Percentiles rank a stretch among this genome's conserved stretches.
These are phyloP conservation scores for Eremothecium coryli DNA, from an alignment of 1,139 yeast genomes.

Conservation along the genomic window DNA sequence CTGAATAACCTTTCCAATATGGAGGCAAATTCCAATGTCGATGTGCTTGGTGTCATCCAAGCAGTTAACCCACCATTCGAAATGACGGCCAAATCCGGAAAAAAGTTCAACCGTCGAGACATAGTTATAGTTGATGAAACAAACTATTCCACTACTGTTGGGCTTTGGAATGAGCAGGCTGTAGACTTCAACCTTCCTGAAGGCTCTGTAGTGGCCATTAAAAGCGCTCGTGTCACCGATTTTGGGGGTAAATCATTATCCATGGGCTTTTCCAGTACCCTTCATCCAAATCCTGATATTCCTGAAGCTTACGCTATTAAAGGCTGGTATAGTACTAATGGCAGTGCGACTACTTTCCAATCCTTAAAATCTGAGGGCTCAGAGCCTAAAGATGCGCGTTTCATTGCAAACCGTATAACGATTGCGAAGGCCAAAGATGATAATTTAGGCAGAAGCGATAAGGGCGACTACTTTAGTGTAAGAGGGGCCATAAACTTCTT, in stretches of 20 bases:
- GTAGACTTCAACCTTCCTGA: conserved; percentile 60
- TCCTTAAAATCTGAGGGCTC: conserved; percentile 43
- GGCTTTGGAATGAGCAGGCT: conserved; percentile 89
- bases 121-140: conserved; percentile 79
- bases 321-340: conserved; percentile 91
- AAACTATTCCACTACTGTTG: conserved; percentile 64
- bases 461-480: conserved; percentile 66
- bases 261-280: conserved; percentile 67
- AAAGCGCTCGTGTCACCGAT: conserved; percentile 84
- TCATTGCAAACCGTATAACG: conserved; percentile 47
- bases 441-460: conserved; percentile 63
- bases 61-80: conserved; percentile 66
- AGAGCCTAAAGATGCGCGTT: conserved; percentile 22
- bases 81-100: conserved; percentile 88
- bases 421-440: conserved; percentile 60
- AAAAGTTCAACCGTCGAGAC: conserved; percentile 87
- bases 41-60: conserved; percentile 79
- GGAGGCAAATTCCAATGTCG: conserved; percentile 67
- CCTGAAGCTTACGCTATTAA: conserved; percentile 79
- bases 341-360: conserved; percentile 53
- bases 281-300: conserved; percentile 75
- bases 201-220: conserved; percentile 85
- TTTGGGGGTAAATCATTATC: conserved; percentile 83
- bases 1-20: conserved; percentile 55
- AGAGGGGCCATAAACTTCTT: conserved; percentile 68